Evolutionary conservation across 2,329 filamentous ascomycete genomes (phyloP).

Genomic region (Acrodontium crateriforme): DNA sequence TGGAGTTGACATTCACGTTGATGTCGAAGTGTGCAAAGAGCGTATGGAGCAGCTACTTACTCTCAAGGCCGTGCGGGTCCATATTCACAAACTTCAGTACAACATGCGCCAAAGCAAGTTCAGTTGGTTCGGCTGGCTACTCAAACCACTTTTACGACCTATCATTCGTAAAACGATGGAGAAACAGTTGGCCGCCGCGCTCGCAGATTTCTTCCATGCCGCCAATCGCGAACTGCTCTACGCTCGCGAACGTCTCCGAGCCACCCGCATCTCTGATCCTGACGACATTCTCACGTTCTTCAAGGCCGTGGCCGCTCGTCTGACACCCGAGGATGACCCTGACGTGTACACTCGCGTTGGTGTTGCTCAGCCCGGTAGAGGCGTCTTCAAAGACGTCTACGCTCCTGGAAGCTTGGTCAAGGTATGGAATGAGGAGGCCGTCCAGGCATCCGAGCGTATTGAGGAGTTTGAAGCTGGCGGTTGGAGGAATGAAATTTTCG

Average conservation of each 20-base stretch:
- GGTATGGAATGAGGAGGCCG: slow-evolving; percentile 74
- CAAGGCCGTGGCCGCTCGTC: slow-evolving; percentile 63
- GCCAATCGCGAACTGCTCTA: slow-evolving; percentile 78
- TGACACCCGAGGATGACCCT: slow-evolving; percentile 58
- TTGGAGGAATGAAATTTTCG: slow-evolving; percentile 80
- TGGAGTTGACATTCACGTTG: slow-evolving; percentile 73
- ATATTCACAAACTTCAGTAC: slow-evolving; percentile 79
- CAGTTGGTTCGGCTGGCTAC: slow-evolving; percentile 62
- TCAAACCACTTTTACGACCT: slow-evolving; percentile 72
- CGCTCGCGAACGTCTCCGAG: slow-evolving; percentile 72
- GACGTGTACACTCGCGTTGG: slow-evolving; percentile 65
- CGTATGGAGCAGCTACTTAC: slow-evolving; percentile 68
- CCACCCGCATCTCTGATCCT: slow-evolving; percentile 69
- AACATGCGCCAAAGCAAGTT: slow-evolving; percentile 61
- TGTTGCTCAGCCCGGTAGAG: slow-evolving; percentile 44
- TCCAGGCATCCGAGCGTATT: slow-evolving; percentile 55
- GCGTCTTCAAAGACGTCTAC: slow-evolving; percentile 71
- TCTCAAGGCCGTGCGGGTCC: slow-evolving; percentile 60
- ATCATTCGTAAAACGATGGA: slow-evolving; percentile 70
- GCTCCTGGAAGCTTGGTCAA: slow-evolving; percentile 80
- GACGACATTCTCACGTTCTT: slow-evolving; percentile 70
- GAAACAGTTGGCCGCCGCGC: slow-evolving; percentile 56
- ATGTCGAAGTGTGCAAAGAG: slow-evolving; percentile 70
- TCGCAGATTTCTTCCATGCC: slow-evolving; percentile 54
- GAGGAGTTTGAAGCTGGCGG: slow-evolving; percentile 58